Percentiles rank a stretch among this genome's conserved stretches.
Evolutionary conservation across 176 grass and related monocot species (phyloP).

Genomic region (Phyllostachys edulis): DNA sequence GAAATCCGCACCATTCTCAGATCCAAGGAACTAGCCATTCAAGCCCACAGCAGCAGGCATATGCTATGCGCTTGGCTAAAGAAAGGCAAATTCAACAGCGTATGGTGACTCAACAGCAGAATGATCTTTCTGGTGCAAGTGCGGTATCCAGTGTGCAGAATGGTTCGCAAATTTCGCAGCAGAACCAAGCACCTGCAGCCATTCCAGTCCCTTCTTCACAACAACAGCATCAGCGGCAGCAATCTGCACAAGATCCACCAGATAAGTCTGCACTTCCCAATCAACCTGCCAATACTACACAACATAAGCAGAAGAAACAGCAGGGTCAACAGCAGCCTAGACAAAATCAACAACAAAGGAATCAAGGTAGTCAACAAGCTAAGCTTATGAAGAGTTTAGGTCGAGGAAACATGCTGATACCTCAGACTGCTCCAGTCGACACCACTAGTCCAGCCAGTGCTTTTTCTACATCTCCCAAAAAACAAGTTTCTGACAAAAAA

Average conservation of each 20-base stretch:
- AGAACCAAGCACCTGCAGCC: slow-evolving; percentile 43
- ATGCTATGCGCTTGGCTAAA: slow-evolving; percentile 59
- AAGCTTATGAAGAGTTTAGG: slow-evolving; percentile 86
- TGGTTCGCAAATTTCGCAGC: slow-evolving; percentile 38
- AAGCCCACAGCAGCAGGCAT: slow-evolving; percentile 63
- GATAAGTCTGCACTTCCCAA: slow-evolving; percentile 33
- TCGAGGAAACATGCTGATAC: slow-evolving; percentile 61
- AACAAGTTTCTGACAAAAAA: slow-evolving; percentile 54
- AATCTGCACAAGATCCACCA: slow-evolving; percentile 41
- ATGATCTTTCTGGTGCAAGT: slow-evolving; percentile 47
- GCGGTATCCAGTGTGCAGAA: slow-evolving; percentile 41
- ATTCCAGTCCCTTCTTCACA: slow-evolving; percentile 43
- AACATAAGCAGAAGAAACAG: slow-evolving; percentile 74
- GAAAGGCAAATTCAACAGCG: slow-evolving; percentile 56
- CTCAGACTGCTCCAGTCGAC: slow-evolving; percentile 56
- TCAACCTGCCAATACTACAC: slow-evolving; percentile 46
- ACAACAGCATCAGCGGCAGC: slow-evolving; percentile 48
- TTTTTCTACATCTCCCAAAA: slow-evolving; percentile 44
- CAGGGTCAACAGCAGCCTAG: slow-evolving; percentile 55
- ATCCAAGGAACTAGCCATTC: slow-evolving; percentile 56
- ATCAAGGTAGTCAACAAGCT: slow-evolving; percentile 69
- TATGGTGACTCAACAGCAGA: slow-evolving; percentile 52
- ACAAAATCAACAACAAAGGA: slow-evolving; percentile 70
- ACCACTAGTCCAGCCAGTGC: slow-evolving; percentile 28
- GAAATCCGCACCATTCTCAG: slow-evolving; percentile 52